Evolutionary conservation across 202 grass and related monocot species (phyloP), one percentile per base, ranked within the genome.

Genomic region (Saccharum hybrid): DNA sequence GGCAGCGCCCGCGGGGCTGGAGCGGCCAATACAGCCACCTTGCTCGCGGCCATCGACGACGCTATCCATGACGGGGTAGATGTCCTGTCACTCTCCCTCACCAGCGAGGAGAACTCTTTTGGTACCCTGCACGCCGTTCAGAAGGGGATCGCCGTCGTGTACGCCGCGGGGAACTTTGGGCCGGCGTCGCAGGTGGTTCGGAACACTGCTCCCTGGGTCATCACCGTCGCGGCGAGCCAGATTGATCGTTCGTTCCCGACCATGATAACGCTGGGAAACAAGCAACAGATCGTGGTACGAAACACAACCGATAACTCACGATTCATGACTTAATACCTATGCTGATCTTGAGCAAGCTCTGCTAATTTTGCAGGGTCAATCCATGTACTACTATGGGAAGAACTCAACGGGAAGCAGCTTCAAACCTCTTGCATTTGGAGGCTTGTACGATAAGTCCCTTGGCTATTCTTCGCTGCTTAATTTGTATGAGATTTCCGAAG

Each of bases 11-110:
- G 14, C 13, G 46, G 49, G 5, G 49, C 49, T 19, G 49, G 49
- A 18, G 16, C 49, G 49, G 81, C 3, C 31, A 39, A 7, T 39
- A 8, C 75, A 0, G 85, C 84, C 7, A 15, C 13, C 46, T 1
- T 91, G 10, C 82, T 85, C 2, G 72, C 74, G 4, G 86, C 89
- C 19, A 82, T 91, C 19, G 84, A 86, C n/a, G 78, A 86, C 16
- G 78, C 85, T 0, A 86, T 86, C 1, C 52, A 57, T 5, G 52
- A 57, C 19, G 52, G 52, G 19, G 52, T 57, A 19, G 52, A 57
- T 2, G 52, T 57, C 18, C 52, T 87, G 0, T 57, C 52, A 2
- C 52, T 57, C 18, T 57, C 52, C 7, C 52, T 57, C 19, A 2
- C 7, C 48, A 16, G 48, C 14, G 52, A 21, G 0, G 52, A 57